Evolutionary conservation across 2,329 filamentous ascomycete species (phyloP).

Genomic region (Gnomoniopsis smithogilvyi): DNA sequence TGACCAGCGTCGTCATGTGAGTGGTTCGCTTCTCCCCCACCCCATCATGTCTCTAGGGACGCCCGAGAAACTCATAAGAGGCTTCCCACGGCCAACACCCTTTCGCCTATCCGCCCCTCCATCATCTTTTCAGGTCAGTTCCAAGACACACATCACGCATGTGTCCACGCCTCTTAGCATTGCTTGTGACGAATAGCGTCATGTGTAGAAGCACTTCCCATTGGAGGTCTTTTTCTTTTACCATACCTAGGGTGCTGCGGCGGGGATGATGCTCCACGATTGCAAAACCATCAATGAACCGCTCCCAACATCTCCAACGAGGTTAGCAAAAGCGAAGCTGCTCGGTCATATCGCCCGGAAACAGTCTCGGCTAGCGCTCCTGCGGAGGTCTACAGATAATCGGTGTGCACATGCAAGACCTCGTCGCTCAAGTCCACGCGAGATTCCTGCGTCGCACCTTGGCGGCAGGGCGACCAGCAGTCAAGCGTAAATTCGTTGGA

Average conservation of each 20-base stretch:
- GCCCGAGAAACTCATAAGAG: conserved; percentile 1
- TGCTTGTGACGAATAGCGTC: conserved; percentile 1
- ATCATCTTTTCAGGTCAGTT: background rate
- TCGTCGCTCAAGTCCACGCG: background rate
- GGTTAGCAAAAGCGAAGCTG: background rate
- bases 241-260: background rate
- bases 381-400: background rate
- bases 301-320: background rate
- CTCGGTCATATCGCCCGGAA: background rate
- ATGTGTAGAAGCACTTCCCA: background rate
- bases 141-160: conserved; percentile 15
- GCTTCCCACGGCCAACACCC: conserved; percentile 2
- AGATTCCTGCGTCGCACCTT: background rate
- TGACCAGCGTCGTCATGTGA: conserved; percentile 7
- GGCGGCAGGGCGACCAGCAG: background rate
- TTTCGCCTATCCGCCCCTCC: background rate
- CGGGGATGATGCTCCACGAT: background rate
- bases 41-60: conserved; percentile 2
- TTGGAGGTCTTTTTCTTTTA: background rate
- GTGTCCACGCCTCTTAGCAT: conserved; percentile 6
- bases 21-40: conserved; percentile 4
- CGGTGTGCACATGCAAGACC: background rate
- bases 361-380: background rate
- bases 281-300: background rate
- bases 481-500: background rate